Percentiles rank a stretch among this genome's conserved stretches.
These are phyloP conservation scores for Astrothelium subdiscretum DNA, from an alignment of 495 filamentous ascomycete species.

Conservation along the genomic window DNA sequence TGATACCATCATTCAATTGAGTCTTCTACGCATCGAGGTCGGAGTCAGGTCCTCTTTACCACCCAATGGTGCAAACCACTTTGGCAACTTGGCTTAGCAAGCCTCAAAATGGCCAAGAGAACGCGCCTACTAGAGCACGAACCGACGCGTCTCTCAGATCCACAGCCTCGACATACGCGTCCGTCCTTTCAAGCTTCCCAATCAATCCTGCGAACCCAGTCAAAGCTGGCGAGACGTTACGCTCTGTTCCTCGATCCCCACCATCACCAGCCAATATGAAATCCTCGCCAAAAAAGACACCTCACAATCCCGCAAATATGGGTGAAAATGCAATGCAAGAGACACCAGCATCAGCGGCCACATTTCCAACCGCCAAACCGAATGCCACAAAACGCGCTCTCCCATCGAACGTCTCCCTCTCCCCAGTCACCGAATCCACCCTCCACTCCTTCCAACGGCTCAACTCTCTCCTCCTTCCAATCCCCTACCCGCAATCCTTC, in stretches of 20 bases:
- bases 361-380: conserved; percentile 6
- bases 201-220: neutral
- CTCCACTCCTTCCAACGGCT: conserved; percentile 68
- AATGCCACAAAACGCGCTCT: conserved; percentile 13
- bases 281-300: neutral
- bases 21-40: neutral
- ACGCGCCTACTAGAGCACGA: neutral
- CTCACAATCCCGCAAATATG: neutral
- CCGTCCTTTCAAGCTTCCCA: neutral
- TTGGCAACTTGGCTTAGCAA: conserved; percentile 29
- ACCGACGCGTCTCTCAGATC: neutral
- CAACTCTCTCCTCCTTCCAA: conserved; percentile 72
- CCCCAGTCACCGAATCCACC: conserved; percentile 28
- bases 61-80: conserved; percentile 26
- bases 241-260: neutral
- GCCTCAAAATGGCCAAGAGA: conserved; percentile 7
- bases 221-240: neutral
- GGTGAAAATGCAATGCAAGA: neutral
- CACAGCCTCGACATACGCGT: neutral
- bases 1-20: neutral
- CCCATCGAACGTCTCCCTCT: conserved; percentile 25
- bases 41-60: neutral
- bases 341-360: neutral
- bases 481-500: conserved; percentile 78
- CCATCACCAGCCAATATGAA: neutral